These are phyloP conservation scores for Immersiella caudata DNA, from an alignment of 495 filamentous ascomycete genomes.

Conservation along the genomic window DNA sequence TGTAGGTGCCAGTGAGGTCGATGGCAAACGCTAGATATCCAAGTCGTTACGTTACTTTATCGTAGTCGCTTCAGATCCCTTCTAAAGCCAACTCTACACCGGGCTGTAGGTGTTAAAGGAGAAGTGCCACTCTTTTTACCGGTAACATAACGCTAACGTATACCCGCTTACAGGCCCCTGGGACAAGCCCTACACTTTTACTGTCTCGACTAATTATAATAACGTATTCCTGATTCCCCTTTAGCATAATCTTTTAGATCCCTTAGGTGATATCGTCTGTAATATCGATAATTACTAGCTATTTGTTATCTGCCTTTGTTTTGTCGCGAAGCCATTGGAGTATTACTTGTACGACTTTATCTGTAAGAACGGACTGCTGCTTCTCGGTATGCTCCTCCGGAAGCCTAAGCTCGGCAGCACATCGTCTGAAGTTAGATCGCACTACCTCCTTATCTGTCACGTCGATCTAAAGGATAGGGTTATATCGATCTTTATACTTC, in stretches of 20 bases:
- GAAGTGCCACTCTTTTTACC: constrained; percentile 18
- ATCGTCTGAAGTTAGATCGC: constrained; percentile 35
- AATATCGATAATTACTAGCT: constrained; percentile 36
- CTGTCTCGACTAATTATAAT: constrained; percentile 34
- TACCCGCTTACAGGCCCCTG: constrained; percentile 22
- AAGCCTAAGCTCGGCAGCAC: constrained; percentile 30
- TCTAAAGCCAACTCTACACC: constrained; percentile 4
- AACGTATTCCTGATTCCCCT: constrained; percentile 29
- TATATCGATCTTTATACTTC: constrained; percentile 27
- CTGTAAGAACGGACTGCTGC: constrained; percentile 24
- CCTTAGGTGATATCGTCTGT: constrained; percentile 33
- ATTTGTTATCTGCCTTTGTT: constrained; percentile 31
- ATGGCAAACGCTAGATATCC: constrained; percentile 26
- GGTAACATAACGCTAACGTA: constrained; percentile 20
- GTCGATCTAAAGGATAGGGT: constrained; percentile 35
- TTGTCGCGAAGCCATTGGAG: constrained; percentile 32
- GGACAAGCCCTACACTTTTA: constrained; percentile 24
- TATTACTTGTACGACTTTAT: constrained; percentile 26
- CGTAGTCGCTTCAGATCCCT: constrained; percentile 1
- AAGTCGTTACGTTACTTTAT: constrained; percentile 22
- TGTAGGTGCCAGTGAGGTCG: constrained; percentile 35
- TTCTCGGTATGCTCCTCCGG: constrained; percentile 26
- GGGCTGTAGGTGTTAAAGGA: constrained; percentile 19
- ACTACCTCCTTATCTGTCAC: constrained; percentile 30
- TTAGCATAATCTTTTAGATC: constrained; percentile 32